phyloP scores from a whole-genome alignment of 148 eudicot genomes.

The Arbutus unedo region DNA sequence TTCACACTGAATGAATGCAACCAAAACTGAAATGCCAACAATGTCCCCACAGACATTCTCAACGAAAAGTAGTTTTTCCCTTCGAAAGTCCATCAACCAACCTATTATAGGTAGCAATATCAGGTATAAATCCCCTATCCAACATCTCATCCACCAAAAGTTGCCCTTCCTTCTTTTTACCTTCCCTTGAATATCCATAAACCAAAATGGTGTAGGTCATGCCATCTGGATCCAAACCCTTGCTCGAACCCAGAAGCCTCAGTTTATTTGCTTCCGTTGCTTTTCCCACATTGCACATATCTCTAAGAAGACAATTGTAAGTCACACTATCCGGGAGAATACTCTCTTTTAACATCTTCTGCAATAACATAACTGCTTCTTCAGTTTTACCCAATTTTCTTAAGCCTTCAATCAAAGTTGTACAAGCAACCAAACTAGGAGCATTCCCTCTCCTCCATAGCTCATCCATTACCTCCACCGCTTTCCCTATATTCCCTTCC shows the following conservation, averaged over 20 bases:
- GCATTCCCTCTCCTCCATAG: slow-evolving; percentile 63
- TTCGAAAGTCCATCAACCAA: slow-evolving; percentile 53
- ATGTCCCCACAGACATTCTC: not conserved
- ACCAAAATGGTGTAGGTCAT: slow-evolving; percentile 68
- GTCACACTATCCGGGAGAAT: slow-evolving; percentile 76
- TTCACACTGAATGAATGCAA: not conserved
- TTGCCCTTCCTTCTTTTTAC: slow-evolving; percentile 64
- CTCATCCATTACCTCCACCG: slow-evolving; percentile 55
- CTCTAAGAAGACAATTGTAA: slow-evolving; percentile 70
- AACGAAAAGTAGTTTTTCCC: slow-evolving; percentile 3
- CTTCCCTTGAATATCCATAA: slow-evolving; percentile 66
- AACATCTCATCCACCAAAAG: slow-evolving; percentile 82
- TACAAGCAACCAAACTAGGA: slow-evolving; percentile 74
- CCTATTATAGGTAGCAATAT: slow-evolving; percentile 70
- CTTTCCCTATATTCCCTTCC: slow-evolving; percentile 47
- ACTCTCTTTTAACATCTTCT: slow-evolving; percentile 58
- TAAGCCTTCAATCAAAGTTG: slow-evolving; percentile 72
- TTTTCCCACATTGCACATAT: slow-evolving; percentile 52
- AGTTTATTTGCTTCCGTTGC: slow-evolving; percentile 63
- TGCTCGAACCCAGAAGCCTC: slow-evolving; percentile 69
- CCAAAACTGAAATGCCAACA: not conserved
- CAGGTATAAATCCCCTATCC: slow-evolving; percentile 71
- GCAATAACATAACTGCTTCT: slow-evolving; percentile 46
- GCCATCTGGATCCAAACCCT: slow-evolving; percentile 63
- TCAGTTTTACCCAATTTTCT: slow-evolving; percentile 39